Conservation (phyloP, 352 stramenopile genomes). For the Pythium sp. region DNA sequence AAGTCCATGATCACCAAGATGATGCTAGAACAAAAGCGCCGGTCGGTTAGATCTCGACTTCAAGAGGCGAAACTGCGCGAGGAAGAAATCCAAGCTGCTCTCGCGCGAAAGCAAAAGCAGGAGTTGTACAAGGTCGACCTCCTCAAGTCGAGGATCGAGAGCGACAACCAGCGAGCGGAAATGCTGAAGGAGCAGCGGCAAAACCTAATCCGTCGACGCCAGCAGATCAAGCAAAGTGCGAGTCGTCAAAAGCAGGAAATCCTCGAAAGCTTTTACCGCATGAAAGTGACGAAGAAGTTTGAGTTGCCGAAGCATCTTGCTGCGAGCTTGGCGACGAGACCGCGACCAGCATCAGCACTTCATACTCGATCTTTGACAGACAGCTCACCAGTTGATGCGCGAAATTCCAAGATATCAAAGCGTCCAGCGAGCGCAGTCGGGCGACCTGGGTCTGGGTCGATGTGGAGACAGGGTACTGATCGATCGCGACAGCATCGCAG, state of each 20-base stretch:
- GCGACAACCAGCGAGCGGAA: constrained; percentile 51
- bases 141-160: constrained; percentile 59
- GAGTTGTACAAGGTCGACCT: constrained; percentile 60
- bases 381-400: background rate
- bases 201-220: constrained; percentile 47
- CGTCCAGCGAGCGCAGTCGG: constrained; percentile 36
- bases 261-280: constrained; percentile 78
- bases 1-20: constrained; percentile 50
- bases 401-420: constrained; percentile 13
- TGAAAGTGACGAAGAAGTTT: constrained; percentile 82
- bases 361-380: constrained; percentile 37
- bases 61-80: constrained; percentile 76
- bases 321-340: constrained; percentile 25
- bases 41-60: constrained; percentile 40
- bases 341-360: constrained; percentile 36
- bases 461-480: background rate
- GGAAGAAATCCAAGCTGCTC: constrained; percentile 68
- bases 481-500: background rate
- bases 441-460: constrained; percentile 21
- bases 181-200: constrained; percentile 59
- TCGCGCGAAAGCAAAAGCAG: constrained; percentile 56
- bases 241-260: constrained; percentile 66
- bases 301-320: constrained; percentile 54
- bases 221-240: constrained; percentile 66
- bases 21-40: constrained; percentile 55